These are phyloP conservation scores for Fomitopsis schrenkii DNA, from an alignment of 1,284 basidiomycete genomes.

Conservation along the genomic window DNA sequence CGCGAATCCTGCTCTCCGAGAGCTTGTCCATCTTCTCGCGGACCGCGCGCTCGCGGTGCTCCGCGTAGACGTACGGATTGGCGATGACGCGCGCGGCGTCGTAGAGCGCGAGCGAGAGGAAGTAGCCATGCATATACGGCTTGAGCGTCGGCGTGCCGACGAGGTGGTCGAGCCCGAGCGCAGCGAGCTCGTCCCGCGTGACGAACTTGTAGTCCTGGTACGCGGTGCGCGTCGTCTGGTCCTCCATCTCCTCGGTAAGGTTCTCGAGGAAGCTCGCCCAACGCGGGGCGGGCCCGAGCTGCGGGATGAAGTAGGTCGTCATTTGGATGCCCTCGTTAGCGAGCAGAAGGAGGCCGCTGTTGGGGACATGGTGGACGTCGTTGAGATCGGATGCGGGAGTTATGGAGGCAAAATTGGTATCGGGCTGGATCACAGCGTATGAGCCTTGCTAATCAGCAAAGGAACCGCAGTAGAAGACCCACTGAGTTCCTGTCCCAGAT, in stretches of 20 bases:
- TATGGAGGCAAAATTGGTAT: constrained; percentile 88
- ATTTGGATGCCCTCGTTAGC: constrained; percentile 94
- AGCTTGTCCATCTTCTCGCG: constrained; percentile 90
- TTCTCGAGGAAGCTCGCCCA: constrained; percentile 99
- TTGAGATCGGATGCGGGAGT: constrained; percentile 88
- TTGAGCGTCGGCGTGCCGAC: constrained; percentile 93
- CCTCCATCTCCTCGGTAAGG: constrained; percentile 97
- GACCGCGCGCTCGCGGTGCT: constrained; percentile 87
- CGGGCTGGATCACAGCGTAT: constrained; percentile 46
- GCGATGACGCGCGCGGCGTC: constrained; percentile 93
- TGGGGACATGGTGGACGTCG: constrained; percentile 84
- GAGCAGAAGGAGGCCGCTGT: constrained; percentile 81
- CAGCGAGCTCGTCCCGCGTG: constrained; percentile 82
- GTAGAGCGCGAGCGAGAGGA: constrained; percentile 93
- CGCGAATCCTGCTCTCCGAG: constrained; percentile 88
- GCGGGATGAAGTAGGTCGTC: constrained; percentile 91
- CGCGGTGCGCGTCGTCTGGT: constrained; percentile 69
- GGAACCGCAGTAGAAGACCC: constrained; percentile 27
- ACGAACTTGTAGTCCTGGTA: constrained; percentile 99
- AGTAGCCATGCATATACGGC: constrained; percentile 99
- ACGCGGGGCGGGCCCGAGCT: constrained; percentile 92
- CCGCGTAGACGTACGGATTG: constrained; percentile 94
- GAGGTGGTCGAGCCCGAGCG: constrained; percentile 90
- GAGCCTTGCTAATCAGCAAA: constrained; percentile 2
- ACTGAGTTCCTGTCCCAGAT: constrained; percentile 89